phyloP scores from a whole-genome alignment of 371 early-diverging fungal genomes.

The Mortierella sp. region DNA sequence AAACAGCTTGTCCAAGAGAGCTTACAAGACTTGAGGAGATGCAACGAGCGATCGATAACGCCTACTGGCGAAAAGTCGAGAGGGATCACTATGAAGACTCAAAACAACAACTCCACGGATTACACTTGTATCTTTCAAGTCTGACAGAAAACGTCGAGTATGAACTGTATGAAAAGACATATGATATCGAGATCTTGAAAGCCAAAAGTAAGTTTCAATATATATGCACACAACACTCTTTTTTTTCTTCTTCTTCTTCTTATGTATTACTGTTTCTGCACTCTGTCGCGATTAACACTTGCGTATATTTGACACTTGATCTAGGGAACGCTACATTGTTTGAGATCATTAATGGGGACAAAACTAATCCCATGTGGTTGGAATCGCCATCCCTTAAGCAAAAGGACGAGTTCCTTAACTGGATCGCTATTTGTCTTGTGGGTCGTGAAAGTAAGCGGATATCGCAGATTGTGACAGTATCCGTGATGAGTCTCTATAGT shows the following conservation, averaged over 20 bases:
- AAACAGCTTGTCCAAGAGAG: no score
- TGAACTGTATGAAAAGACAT: conserved; percentile 26
- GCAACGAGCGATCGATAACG: conserved; percentile 32
- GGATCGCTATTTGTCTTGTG: conserved; percentile 30
- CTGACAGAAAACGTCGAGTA: conserved; percentile 23
- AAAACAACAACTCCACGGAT: conserved; percentile 21
- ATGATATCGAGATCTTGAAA: conserved; percentile 25
- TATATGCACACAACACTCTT: neutral
- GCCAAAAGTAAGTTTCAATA: conserved; percentile 26
- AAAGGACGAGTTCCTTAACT: conserved; percentile 46
- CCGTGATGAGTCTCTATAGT: no score
- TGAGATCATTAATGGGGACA: conserved; percentile 31
- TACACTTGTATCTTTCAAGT: conserved; percentile 22
- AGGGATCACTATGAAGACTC: conserved; percentile 18
- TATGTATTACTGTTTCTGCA: neutral
- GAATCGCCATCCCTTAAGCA: conserved; percentile 49
- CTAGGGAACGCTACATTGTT: conserved; percentile 36
- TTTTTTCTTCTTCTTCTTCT: neutral
- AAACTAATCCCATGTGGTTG: conserved; percentile 37
- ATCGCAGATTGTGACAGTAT: no score
- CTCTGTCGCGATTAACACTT: neutral
- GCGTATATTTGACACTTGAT: neutral
- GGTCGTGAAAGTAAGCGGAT: conserved; percentile 20
- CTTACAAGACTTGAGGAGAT: conserved; percentile 4
- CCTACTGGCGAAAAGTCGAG: conserved; percentile 36